Evolutionary conservation across 208 protist genomes (phyloP).

Genomic region (Leishmania gerbilli): DNA sequence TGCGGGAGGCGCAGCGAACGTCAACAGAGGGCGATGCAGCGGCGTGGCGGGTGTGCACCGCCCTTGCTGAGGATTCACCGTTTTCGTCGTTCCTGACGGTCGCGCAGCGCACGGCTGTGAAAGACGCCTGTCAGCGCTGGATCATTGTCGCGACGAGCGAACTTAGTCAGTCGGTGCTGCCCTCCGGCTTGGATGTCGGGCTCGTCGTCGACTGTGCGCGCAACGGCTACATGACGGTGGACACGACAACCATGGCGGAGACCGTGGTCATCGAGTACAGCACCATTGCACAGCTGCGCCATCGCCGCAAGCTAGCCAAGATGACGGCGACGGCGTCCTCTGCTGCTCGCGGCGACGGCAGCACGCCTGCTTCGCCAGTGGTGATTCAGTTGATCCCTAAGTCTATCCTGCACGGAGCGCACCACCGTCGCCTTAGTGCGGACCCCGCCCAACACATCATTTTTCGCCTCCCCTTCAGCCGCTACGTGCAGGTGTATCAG

Average conservation of each 20-base stretch:
- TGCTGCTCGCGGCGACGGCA: neutral
- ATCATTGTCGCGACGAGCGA: slow-evolving; percentile 66
- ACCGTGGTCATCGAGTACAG: slow-evolving; percentile 58
- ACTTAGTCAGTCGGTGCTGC: slow-evolving; percentile 71
- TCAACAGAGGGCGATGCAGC: slow-evolving; percentile 1
- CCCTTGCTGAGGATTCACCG: slow-evolving; percentile 26
- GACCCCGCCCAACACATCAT: slow-evolving; percentile 71
- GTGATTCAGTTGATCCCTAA: slow-evolving; percentile 86
- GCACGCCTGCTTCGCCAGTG: slow-evolving; percentile 30
- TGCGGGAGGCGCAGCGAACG: slow-evolving; percentile 14
- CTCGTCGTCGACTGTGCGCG: slow-evolving; percentile 85
- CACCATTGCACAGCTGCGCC: slow-evolving; percentile 50
- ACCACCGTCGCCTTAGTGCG: slow-evolving; percentile 67
- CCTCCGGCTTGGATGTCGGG: slow-evolving; percentile 55
- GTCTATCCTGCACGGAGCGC: slow-evolving; percentile 69
- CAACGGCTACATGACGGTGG: slow-evolving; percentile 45
- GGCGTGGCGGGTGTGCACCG: slow-evolving; percentile 23
- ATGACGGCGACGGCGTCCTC: slow-evolving; percentile 2
- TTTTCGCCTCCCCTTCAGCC: slow-evolving; percentile 67
- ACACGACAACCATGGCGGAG: slow-evolving; percentile 49
- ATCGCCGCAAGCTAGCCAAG: slow-evolving; percentile 59
- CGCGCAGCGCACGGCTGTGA: slow-evolving; percentile 29
- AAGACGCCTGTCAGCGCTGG: slow-evolving; percentile 23
- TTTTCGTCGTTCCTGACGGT: slow-evolving; percentile 29
- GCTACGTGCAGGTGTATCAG: slow-evolving; percentile 76